phyloP scores from a whole-genome alignment of 257 asterid species.

The Fraxinus pennsylvanica region DNA sequence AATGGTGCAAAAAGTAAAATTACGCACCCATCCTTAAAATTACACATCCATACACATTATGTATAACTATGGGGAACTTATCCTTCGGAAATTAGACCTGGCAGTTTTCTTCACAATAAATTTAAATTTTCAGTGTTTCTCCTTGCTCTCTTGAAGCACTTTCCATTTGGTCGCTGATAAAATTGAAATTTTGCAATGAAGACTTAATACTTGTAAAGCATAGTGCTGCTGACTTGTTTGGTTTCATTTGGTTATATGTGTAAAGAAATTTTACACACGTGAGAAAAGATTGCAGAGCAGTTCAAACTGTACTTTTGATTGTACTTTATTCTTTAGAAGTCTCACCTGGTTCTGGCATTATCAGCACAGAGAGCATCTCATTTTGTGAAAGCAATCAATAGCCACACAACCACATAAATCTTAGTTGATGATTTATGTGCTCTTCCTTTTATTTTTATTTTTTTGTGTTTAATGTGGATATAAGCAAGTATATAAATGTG shows the following conservation, averaged over 20 bases:
- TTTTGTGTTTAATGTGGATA: background rate
- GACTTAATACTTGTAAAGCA: background rate
- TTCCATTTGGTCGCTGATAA: background rate
- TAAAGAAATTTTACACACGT: background rate
- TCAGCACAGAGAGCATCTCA: background rate
- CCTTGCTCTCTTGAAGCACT: background rate
- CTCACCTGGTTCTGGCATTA: background rate
- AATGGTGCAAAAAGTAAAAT: background rate
- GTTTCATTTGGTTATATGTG: background rate
- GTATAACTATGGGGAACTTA: background rate
- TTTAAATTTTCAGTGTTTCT: background rate
- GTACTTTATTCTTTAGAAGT: background rate
- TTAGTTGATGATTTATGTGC: background rate
- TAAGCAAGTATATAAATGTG: background rate
- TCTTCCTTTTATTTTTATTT: background rate
- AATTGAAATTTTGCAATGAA: background rate
- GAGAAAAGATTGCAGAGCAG: background rate
- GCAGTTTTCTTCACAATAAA: background rate
- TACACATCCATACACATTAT: background rate
- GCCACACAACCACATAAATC: background rate
- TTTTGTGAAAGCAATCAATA: slow-evolving; percentile 2
- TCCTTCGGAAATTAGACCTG: slow-evolving; percentile 2
- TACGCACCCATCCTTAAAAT: background rate
- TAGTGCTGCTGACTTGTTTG: background rate
- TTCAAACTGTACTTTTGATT: background rate